Evolutionary conservation across 495 filamentous ascomycete species (phyloP).

Genomic region (Penicillium antarcticum): DNA sequence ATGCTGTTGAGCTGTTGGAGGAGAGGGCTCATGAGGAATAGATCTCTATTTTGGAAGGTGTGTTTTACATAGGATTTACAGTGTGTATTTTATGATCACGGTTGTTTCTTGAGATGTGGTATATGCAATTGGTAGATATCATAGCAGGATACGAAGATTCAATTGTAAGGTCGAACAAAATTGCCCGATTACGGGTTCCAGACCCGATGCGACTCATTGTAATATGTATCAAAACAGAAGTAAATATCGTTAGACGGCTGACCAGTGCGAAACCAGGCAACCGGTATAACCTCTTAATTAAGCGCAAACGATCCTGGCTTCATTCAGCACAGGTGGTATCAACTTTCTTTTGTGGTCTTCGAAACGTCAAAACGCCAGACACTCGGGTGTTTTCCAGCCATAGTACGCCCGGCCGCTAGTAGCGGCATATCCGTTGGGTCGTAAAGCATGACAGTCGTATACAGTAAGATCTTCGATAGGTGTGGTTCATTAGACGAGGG

Average conservation of each 20-base stretch:
- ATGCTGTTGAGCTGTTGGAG: slow-evolving; percentile 41
- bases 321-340: slow-evolving; percentile 3
- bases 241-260: too few species aligned
- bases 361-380: background rate
- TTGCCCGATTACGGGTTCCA: too few species aligned
- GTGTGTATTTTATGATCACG: background rate
- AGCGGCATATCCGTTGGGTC: slow-evolving; percentile 4
- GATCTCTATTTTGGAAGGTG: background rate
- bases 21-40: slow-evolving; percentile 36
- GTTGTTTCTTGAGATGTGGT: too few species aligned
- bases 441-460: slow-evolving; percentile 11
- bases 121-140: too few species aligned
- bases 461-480: background rate
- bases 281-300: background rate
- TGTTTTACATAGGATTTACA: background rate
- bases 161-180: too few species aligned
- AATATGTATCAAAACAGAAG: too few species aligned
- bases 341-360: slow-evolving; percentile 1
- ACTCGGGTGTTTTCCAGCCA: background rate
- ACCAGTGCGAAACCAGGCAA: background rate
- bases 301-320: background rate
- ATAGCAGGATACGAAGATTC: too few species aligned
- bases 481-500: slow-evolving; percentile 16
- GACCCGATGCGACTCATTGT: too few species aligned
- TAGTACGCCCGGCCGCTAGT: slow-evolving; percentile 3